Conservation (phyloP, 495 filamentous ascomycete species). For the Letharia lupina region DNA sequence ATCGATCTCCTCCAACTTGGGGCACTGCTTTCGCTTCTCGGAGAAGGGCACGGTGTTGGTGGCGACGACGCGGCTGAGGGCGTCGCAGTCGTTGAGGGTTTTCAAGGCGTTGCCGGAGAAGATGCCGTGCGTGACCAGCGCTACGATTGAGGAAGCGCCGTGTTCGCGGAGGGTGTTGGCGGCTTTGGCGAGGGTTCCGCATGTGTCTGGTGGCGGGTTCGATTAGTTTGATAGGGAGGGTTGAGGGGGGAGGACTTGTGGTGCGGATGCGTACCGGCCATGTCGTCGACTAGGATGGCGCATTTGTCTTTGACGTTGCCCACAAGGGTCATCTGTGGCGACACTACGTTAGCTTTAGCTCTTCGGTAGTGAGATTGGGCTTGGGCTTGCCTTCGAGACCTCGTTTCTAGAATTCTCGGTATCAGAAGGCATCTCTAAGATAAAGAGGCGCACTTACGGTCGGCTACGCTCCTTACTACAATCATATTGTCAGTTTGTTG, state of each 20-base stretch:
- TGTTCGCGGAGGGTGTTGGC: constrained; percentile 86
- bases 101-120: constrained; percentile 86
- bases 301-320: constrained; percentile 54
- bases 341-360: neutral
- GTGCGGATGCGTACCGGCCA: constrained; percentile 38
- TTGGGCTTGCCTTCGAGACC: neutral
- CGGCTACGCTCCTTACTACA: constrained; percentile 74
- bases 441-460: constrained; percentile 68
- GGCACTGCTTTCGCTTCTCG: constrained; percentile 71
- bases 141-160: constrained; percentile 78
- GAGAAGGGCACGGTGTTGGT: constrained; percentile 94
- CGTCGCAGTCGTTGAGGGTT: constrained; percentile 71
- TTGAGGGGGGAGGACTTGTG: constrained; percentile 44
- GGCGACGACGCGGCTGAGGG: constrained; percentile 70
- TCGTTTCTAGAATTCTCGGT: neutral
- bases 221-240: constrained; percentile 54
- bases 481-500: neutral
- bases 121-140: constrained; percentile 94
- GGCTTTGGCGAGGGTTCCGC: constrained; percentile 88
- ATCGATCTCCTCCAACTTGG: constrained; percentile 82
- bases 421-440: neutral
- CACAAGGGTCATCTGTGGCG: constrained; percentile 71
- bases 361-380: neutral
- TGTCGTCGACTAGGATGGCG: constrained; percentile 73
- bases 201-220: constrained; percentile 53